Evolutionary conservation across 2,329 filamentous ascomycete species (phyloP).

Genomic region (Cercospora canescens): DNA sequence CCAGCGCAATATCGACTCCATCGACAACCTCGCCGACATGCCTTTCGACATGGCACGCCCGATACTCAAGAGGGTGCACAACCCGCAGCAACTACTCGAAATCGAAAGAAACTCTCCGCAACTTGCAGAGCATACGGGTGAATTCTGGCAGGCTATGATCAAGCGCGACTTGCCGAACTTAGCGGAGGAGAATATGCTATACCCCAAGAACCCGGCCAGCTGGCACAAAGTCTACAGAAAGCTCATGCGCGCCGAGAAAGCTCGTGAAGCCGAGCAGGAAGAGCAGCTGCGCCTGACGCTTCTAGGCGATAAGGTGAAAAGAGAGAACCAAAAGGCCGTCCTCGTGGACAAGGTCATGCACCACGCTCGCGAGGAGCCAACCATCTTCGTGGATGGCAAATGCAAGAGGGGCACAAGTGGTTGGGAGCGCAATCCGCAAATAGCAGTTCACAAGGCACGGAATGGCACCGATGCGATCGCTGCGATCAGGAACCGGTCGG

Average conservation of each 20-base stretch:
- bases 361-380: conserved; percentile 17
- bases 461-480: conserved; percentile 24
- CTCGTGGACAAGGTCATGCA: conserved; percentile 28
- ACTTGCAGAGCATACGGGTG: conserved; percentile 65
- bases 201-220: conserved; percentile 64
- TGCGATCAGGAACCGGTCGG: conserved; percentile 25
- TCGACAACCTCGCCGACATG: conserved; percentile 71
- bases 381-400: conserved; percentile 21
- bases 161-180: conserved; percentile 71
- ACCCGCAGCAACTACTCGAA: conserved; percentile 67
- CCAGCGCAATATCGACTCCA: conserved; percentile 43
- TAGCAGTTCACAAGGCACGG: conserved; percentile 11
- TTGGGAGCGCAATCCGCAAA: background rate
- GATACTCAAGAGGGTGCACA: conserved; percentile 71
- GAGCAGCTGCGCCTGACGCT: conserved; percentile 53
- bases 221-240: conserved; percentile 77
- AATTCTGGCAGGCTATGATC: conserved; percentile 80
- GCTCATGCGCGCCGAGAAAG: conserved; percentile 43
- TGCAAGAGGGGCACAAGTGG: conserved; percentile 11
- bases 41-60: conserved; percentile 65
- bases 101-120: conserved; percentile 79
- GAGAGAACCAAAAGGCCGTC: conserved; percentile 54
- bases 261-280: conserved; percentile 35
- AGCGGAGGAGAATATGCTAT: conserved; percentile 55
- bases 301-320: conserved; percentile 57